Base-by-base conservation (phyloP, 345 rosid genomes). In the Camelina neglecta region DNA sequence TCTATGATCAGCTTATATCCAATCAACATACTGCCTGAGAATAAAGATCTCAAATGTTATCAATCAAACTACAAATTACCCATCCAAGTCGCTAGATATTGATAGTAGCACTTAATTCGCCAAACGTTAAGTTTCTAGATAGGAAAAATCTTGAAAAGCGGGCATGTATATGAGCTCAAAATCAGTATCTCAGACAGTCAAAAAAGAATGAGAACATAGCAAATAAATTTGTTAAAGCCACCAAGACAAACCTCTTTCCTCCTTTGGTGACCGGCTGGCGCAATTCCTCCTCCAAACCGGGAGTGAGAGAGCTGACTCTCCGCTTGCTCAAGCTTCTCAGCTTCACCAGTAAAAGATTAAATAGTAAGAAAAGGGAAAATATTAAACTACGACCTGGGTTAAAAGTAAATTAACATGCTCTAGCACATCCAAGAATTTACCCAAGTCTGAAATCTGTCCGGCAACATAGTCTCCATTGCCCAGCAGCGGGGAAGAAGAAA, bases 381-480 rank as follows among this genome's bases (percentile, higher is more conserved):
- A 51, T 59, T 42, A 47, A 47, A 44, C 15, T 31, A 35, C 1
- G 15, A 68, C 69, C 58, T 31, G 2, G 5, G 55, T 69, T 12
- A 23, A 33, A 62, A 55, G 26, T 23, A 10, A 23, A 26, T 4
- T n/a, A 50, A 67, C 44, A 59, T 59, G 45, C 50, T 65, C 36
- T 42, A 33, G 57, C 47, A 69, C 35, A 69, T 42, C 31, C 57
- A 53, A 51, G 65, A 67, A 59, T 51, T 85, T 87, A 93, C 99
- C 99, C 85, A 96, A 85, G 84, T 96, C 99, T 26, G 95, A 96
- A 74, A 93, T 90, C 79, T 96, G 99, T 58, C 99, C 99, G 0
- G 99, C 99, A 75, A 96, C 96, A 67, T 93, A 96, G 87, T 96
- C 99, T 56, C 98, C 98, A 80, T 91, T 96, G 49, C 98, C 99